These are phyloP conservation scores for Suaeda aralocaspica DNA, from an alignment of 148 eudicot species.

Conservation along the genomic window DNA sequence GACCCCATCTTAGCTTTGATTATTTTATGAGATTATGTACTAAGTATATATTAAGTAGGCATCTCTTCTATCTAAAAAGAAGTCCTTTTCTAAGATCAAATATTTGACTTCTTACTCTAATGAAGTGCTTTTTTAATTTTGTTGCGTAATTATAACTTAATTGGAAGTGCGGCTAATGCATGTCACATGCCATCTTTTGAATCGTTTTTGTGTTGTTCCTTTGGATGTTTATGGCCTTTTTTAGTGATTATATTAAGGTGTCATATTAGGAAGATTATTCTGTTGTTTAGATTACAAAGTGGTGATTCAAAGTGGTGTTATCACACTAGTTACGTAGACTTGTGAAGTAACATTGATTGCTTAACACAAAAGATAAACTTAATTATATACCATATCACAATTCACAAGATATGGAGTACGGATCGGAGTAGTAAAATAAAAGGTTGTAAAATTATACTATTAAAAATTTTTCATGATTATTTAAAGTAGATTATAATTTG, in stretches of 20 bases:
- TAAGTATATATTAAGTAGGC: background rate
- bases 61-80: background rate
- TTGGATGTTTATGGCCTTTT: background rate
- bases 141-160: slow-evolving; percentile 8
- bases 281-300: background rate
- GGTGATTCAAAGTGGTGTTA: background rate
- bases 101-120: slow-evolving; percentile 15
- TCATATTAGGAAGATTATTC: background rate
- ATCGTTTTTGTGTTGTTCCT: slow-evolving; percentile 1
- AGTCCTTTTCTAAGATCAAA: background rate
- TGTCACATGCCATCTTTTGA: slow-evolving; percentile 11
- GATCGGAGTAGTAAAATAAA: too few species aligned
- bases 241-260: background rate
- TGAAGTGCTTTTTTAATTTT: slow-evolving; percentile 9
- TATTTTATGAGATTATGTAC: background rate
- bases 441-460: too few species aligned
- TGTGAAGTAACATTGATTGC: too few species aligned
- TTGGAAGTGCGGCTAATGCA: background rate
- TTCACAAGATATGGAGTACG: too few species aligned
- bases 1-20: background rate
- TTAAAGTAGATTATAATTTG: too few species aligned
- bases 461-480: too few species aligned
- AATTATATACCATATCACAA: too few species aligned
- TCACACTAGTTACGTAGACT: slow-evolving; percentile 3
- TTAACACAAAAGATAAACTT: too few species aligned